Evolutionary conservation across 2,329 filamentous ascomycete genomes (phyloP), one percentile per base, ranked within the genome.

Genomic region (Aspergillus terreus): DNA sequence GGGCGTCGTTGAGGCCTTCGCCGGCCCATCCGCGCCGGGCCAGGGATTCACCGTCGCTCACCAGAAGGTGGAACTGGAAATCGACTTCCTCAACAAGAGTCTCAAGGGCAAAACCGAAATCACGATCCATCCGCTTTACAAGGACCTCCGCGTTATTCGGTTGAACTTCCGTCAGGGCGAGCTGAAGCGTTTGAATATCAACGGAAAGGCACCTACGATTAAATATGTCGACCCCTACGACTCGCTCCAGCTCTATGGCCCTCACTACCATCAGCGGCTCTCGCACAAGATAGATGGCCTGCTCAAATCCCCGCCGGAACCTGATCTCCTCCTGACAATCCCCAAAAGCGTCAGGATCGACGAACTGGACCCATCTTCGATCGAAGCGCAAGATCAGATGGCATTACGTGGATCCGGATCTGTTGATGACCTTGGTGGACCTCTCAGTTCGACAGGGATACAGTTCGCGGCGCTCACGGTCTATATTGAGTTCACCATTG

Each of bases 51-150:
- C 77, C 44, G 76, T 97, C 52, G 80, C 90, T 49, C 87, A 91
- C 72, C 92, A 97, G 73, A 88, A 89, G 68, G 86, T 99, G 46
- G 86, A 91, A 63, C 78, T 99, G 54, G 92, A 97, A 63, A 79
- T 99, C 66, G 88, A 95, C 73, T 95, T 99, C 68, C 80, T 82
- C 58, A 82, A 82, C 49, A 86, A 85, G 71, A 82, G 79, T 64
- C 75, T 97, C 63, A 85, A 82, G 55, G 94, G 94, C 46, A 86
- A 82, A 57, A 90, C 88, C 7, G 87, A 92, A 60, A 87, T 99
- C 60, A 87, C 86, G 27, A 83, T 97, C 49, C 85, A 87, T 59
- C 84, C 84, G 17, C 76, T 80, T 52, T 73, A 76, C 53, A 76
- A 76, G 54, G 77, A 83, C 30, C 71, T 86, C 48, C 76, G 73